Conservation (phyloP, 2,329 filamentous ascomycete genomes). For the Stemphylium vesicarium region DNA sequence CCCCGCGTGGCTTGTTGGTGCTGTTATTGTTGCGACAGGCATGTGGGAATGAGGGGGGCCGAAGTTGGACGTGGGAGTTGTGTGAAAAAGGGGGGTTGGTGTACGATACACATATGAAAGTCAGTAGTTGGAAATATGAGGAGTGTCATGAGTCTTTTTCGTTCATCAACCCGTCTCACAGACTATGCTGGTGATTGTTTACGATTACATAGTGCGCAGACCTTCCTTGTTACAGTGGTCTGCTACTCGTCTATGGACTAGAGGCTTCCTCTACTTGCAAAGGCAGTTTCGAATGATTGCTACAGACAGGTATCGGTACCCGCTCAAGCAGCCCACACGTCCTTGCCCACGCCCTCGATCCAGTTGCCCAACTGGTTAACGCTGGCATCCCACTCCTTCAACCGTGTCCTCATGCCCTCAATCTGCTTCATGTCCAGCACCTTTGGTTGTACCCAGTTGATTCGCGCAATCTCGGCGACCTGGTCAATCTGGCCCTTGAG, state of each 20-base stretch:
- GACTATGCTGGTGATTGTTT: slow-evolving; percentile 18
- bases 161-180: slow-evolving; percentile 16
- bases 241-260: slow-evolving; percentile 2
- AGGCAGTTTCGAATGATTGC: neutral
- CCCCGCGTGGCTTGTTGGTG: slow-evolving; percentile 81
- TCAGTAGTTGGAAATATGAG: neutral
- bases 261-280: slow-evolving; percentile 1
- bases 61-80: neutral
- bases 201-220: slow-evolving; percentile 23
- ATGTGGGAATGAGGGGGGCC: slow-evolving; percentile 16
- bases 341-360: slow-evolving; percentile 92
- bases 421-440: slow-evolving; percentile 96
- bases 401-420: slow-evolving; percentile 82
- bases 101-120: neutral
- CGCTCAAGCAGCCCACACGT: slow-evolving; percentile 81
- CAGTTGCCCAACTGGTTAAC: slow-evolving; percentile 96
- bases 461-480: slow-evolving; percentile 89
- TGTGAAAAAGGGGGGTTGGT: neutral
- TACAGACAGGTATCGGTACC: neutral
- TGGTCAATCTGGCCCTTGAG: slow-evolving; percentile 94
- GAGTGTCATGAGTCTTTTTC: slow-evolving; percentile 20
- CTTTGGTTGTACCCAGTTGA: slow-evolving; percentile 99
- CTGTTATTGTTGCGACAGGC: slow-evolving; percentile 38
- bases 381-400: slow-evolving; percentile 94
- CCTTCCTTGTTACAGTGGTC: slow-evolving; percentile 11